Conservation (phyloP, 2,329 filamentous ascomycete genomes). For the Davidsoniella australis region DNA sequence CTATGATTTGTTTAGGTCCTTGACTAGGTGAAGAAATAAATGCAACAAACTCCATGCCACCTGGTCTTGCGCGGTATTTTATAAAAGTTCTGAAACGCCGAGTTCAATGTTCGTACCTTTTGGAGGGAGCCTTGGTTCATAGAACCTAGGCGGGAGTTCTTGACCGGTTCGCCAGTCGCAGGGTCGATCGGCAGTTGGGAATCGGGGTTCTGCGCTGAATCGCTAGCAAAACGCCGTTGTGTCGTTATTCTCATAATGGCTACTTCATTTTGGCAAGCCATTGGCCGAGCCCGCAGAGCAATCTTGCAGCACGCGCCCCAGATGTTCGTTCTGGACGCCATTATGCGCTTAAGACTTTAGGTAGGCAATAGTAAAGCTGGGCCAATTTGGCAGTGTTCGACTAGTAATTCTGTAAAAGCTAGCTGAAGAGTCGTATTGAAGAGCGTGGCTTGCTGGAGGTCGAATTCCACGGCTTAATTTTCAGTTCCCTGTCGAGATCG, state of each 20-base stretch:
- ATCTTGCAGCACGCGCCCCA: constrained; percentile 27
- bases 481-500: too few species aligned
- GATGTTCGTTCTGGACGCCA: constrained; percentile 39
- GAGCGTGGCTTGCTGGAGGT: too few species aligned
- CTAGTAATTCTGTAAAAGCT: too few species aligned
- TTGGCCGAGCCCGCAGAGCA: constrained; percentile 22
- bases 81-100: too few species aligned
- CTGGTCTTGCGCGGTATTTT: too few species aligned
- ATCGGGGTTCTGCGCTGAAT: constrained; percentile 11
- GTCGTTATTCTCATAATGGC: constrained; percentile 16
- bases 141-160: constrained; percentile 20
- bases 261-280: constrained; percentile 14
- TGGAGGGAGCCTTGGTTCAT: constrained; percentile 15
- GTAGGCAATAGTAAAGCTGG: too few species aligned
- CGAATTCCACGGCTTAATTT: too few species aligned
- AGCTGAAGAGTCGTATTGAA: too few species aligned
- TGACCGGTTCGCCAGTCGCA: constrained; percentile 20
- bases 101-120: constrained; percentile 5
- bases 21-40: too few species aligned
- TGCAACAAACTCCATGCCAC: too few species aligned
- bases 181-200: constrained; percentile 18
- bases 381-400: too few species aligned
- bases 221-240: constrained; percentile 18
- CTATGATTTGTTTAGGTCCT: too few species aligned
- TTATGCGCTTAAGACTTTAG: constrained; percentile 16